Evolutionary conservation across 208 protist species (phyloP).

Genomic region (Trypanosoma mega): DNA sequence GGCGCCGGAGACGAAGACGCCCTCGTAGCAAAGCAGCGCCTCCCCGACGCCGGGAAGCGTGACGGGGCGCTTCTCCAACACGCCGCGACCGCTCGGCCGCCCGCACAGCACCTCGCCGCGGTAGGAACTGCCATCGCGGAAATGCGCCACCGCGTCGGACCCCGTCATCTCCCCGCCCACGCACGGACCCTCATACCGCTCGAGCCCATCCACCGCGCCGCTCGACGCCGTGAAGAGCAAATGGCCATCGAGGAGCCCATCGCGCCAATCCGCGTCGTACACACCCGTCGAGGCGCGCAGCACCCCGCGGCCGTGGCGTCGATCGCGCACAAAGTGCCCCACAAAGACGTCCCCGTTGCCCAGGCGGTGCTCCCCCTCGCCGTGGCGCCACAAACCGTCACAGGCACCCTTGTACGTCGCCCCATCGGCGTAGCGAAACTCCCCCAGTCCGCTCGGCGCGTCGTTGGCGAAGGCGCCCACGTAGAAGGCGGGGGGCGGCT

Average conservation of each 20-base stretch:
- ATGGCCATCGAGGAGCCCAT: slow-evolving; percentile 47
- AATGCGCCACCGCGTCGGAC: slow-evolving; percentile 33
- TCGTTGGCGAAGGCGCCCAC: slow-evolving; percentile 58
- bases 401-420: slow-evolving; percentile 55
- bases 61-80: slow-evolving; percentile 45
- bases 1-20: slow-evolving; percentile 62
- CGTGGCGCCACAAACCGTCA: slow-evolving; percentile 44
- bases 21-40: slow-evolving; percentile 63
- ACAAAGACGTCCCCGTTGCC: slow-evolving; percentile 56
- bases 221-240: slow-evolving; percentile 24
- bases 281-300: slow-evolving; percentile 33
- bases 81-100: slow-evolving; percentile 46
- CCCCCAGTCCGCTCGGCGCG: slow-evolving; percentile 27
- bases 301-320: slow-evolving; percentile 51
- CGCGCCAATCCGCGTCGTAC: slow-evolving; percentile 65
- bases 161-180: slow-evolving; percentile 63
- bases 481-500: no score
- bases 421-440: slow-evolving; percentile 68
- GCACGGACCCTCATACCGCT: slow-evolving; percentile 62
- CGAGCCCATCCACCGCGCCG: slow-evolving; percentile 13
- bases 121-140: slow-evolving; percentile 66
- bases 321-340: slow-evolving; percentile 51
- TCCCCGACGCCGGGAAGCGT: slow-evolving; percentile 32
- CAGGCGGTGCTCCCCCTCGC: slow-evolving; percentile 51
- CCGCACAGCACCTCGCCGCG: slow-evolving; percentile 53